Percentiles rank a stretch among this genome's conserved stretches.
Conservation (phyloP, 371 early-diverging fungal species). For the Syncephalis fuscata region DNA sequence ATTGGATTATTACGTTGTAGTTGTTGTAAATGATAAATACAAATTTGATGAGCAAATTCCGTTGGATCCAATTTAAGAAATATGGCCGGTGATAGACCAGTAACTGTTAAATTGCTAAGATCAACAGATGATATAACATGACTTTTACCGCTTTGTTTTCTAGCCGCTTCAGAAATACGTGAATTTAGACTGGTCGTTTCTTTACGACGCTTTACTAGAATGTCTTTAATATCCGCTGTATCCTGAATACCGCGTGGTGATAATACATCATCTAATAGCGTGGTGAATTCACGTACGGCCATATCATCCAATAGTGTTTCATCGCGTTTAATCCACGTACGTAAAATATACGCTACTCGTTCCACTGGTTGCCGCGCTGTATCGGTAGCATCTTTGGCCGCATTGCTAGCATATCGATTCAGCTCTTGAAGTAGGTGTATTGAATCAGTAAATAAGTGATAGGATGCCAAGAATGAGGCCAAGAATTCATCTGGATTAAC, state of each 20-base stretch:
- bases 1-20: slow-evolving; percentile 12
- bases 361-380: no score
- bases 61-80: slow-evolving; percentile 38
- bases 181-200: slow-evolving; percentile 1
- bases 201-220: slow-evolving; percentile 4
- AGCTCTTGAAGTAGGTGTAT: slow-evolving; percentile 28
- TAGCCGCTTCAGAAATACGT: neutral
- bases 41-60: slow-evolving; percentile 53
- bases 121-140: slow-evolving; percentile 13
- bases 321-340: no score
- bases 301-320: no score
- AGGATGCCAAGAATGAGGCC: slow-evolving; percentile 34
- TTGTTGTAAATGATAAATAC: slow-evolving; percentile 36
- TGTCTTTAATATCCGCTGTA: slow-evolving; percentile 2
- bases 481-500: slow-evolving; percentile 9
- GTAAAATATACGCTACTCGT: no score
- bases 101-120: slow-evolving; percentile 25
- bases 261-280: slow-evolving; percentile 4
- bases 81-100: slow-evolving; percentile 40
- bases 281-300: no score
- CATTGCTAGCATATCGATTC: slow-evolving; percentile 15
- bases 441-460: slow-evolving; percentile 31
- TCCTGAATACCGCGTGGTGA: slow-evolving; percentile 9
- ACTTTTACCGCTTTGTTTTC: neutral
- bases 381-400: no score